Conservation (phyloP, 2,329 filamentous ascomycete genomes). For the Phialemoniopsis sp. region DNA sequence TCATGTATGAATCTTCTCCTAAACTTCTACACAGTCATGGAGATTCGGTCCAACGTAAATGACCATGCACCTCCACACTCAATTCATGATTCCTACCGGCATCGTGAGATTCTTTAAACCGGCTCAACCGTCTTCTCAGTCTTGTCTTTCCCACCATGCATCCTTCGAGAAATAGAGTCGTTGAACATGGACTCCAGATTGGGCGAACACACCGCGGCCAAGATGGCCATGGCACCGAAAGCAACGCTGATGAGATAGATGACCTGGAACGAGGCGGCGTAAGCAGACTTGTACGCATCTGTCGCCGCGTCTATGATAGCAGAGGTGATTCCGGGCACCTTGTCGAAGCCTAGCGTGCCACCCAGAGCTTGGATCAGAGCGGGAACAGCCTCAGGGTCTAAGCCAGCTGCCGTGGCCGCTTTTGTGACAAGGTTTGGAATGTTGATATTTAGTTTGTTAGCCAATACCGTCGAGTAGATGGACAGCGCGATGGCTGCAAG, state of each 20-base stretch:
- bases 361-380: slow-evolving; percentile 2
- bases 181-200: no score
- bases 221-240: slow-evolving; percentile 6
- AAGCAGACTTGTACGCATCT: slow-evolving; percentile 4
- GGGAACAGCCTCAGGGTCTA: neutral
- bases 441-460: neutral
- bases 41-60: no score
- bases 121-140: no score
- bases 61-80: no score
- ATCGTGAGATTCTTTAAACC: no score
- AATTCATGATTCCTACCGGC: no score
- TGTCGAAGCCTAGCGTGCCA: slow-evolving; percentile 1
- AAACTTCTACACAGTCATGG: no score
- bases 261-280: slow-evolving; percentile 3
- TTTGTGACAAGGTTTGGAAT: slow-evolving; percentile 2
- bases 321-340: slow-evolving; percentile 6
- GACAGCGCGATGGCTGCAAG: neutral
- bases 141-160: no score
- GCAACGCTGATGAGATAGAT: slow-evolving; percentile 7
- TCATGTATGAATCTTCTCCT: no score
- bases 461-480: neutral
- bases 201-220: no score
- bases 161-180: no score
- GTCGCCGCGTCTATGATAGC: slow-evolving; percentile 5
- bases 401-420: slow-evolving; percentile 3